Conservation (phyloP, 257 asterid species). For the Petunia secreta region DNA sequence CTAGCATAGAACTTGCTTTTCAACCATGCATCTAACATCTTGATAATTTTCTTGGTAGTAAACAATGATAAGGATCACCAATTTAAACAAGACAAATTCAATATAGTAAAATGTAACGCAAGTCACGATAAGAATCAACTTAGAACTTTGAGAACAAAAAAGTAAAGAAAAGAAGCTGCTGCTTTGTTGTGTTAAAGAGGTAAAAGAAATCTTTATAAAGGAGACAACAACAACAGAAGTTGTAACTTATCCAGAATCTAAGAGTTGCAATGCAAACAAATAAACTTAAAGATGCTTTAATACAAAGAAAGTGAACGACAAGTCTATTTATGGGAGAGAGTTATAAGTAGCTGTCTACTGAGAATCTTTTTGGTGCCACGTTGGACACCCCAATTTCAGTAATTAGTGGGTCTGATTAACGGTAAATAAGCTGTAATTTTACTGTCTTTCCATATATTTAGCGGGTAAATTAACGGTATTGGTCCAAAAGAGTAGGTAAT, state of each 20-base stretch:
- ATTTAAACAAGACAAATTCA: constrained; percentile 28
- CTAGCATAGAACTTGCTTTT: constrained; percentile 71
- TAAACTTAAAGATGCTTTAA: background rate
- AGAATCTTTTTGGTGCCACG: constrained; percentile 25
- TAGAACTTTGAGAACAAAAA: constrained; percentile 34
- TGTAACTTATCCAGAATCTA: background rate
- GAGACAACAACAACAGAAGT: background rate
- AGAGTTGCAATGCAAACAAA: background rate
- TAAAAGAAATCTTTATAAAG: constrained; percentile 17
- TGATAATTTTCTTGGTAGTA: background rate
- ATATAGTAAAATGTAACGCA: constrained; percentile 38
- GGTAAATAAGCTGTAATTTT: constrained; percentile 5
- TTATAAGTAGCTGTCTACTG: background rate
- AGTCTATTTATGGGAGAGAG: constrained; percentile 19
- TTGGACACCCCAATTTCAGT: background rate
- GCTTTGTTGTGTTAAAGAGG: constrained; percentile 22
- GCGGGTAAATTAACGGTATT: background rate
- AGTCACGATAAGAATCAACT: constrained; percentile 37
- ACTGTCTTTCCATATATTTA: background rate
- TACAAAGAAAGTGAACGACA: background rate
- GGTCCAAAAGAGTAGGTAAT: background rate
- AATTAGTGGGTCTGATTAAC: background rate
- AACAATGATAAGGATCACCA: background rate
- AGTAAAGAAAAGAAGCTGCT: constrained; percentile 50
- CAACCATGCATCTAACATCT: constrained; percentile 64